A percentile compares a stretch with the other conserved stretches of the same genome.
phyloP scores from a whole-genome alignment of 805 yeast species.

The Diddensiella caesifluorescens region DNA sequence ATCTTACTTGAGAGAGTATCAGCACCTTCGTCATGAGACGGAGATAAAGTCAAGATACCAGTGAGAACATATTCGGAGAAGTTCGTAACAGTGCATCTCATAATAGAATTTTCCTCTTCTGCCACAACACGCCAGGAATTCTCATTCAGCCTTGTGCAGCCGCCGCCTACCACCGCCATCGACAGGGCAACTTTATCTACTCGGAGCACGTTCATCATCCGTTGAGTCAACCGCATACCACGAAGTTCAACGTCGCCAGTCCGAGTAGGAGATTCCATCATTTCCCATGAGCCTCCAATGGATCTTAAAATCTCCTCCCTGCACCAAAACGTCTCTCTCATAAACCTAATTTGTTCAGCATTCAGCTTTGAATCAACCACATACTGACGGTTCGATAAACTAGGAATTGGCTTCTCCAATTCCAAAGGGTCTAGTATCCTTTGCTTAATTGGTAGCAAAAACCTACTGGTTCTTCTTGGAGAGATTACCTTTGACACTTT shows the following conservation, averaged over 20 bases:
- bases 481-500: conserved; percentile 31
- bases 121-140: conserved; percentile 13
- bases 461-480: conserved; percentile 48
- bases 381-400: conserved; percentile 64
- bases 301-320: conserved; percentile 56
- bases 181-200: conserved; percentile 28
- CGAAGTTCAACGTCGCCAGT: conserved; percentile 62
- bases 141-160: conserved; percentile 13
- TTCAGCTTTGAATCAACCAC: conserved; percentile 43
- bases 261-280: conserved; percentile 28
- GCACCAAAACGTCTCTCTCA: conserved; percentile 75
- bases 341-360: conserved; percentile 51
- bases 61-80: conserved; percentile 34
- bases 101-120: conserved; percentile 45
- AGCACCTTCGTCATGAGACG: conserved; percentile 10
- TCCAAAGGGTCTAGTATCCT: conserved; percentile 40
- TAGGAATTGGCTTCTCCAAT: conserved; percentile 57
- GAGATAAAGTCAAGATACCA: conserved; percentile 44
- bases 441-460: conserved; percentile 66
- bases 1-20: conserved; percentile 50
- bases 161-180: conserved; percentile 28
- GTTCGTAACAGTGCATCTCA: conserved; percentile 51
- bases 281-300: conserved; percentile 63
- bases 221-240: conserved; percentile 53
- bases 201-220: conserved; percentile 51